Base-by-base conservation (phyloP, 148 eudicot genomes). In the Polygonum maritimum region DNA sequence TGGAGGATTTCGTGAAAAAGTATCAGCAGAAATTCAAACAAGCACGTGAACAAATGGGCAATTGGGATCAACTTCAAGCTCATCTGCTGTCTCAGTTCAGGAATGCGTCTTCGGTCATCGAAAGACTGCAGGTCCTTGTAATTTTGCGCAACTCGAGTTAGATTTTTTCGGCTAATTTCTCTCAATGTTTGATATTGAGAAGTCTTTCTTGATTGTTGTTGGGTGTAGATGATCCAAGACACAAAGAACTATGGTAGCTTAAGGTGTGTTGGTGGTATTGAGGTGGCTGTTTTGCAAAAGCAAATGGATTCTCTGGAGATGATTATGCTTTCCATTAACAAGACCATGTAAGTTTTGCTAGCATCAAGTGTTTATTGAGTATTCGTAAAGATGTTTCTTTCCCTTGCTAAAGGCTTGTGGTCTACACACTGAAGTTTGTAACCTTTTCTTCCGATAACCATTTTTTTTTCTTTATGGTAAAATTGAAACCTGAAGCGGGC, bases 291-390 rank as follows among this genome's bases (percentile, higher is more conserved):
- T 36, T 79, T 84, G 78, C 77, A 69, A 33, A 94, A 90, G 79
- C 98, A 94, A 82, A 76, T 92, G 92, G 89, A 90, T 48, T 86
- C 97, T 15, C 75, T 94, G 76, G 88, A 85, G 62, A 81, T 38
- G 52, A 89, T 83, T 82, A 71, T 92, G 80, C 78, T 75, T 38
- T 86, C 91, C 1, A 81, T 85, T 76, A 85, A 82, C 33, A 84
- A 84, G 72, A 88, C 93, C 21, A 76, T 94, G 97, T 92, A 76
- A 83, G 89, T 83, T 52, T 35, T 21, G 35, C n/a, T 33, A 58
- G 15, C 36, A 65, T 41, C n/a, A 22, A 58, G 14, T 58, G 22
- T 12, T 60, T 4, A 31, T 60, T 60, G 26, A 2, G 0, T 21
- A 26, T 60, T 52, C 38, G 26, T 26, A 58, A 26, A 22, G 12